Conservation (phyloP, 2,329 filamentous ascomycete genomes). For the Neofusicoccum sp. region DNA sequence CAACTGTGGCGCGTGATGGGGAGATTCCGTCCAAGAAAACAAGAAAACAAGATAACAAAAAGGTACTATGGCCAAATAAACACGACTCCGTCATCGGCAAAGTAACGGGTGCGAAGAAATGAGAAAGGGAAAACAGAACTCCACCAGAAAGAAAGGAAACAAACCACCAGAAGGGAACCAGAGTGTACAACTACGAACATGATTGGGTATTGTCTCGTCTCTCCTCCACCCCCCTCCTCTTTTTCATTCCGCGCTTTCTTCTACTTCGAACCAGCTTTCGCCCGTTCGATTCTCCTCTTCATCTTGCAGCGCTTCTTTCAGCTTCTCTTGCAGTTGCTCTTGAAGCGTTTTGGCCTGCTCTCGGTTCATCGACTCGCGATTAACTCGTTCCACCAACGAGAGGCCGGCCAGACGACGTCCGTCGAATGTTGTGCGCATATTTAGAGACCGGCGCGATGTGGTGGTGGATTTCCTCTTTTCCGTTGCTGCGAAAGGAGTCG, state of each 20-base stretch:
- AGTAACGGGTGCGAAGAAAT: slow-evolving; percentile 8
- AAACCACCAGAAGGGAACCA: slow-evolving; percentile 1
- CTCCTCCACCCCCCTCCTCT: slow-evolving; percentile 2
- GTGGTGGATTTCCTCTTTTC: slow-evolving; percentile 15
- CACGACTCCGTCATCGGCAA: slow-evolving; percentile 16
- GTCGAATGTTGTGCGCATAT: slow-evolving; percentile 18
- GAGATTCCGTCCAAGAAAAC: slow-evolving; percentile 3
- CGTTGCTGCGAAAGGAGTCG: neutral
- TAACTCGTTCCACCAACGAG: slow-evolving; percentile 14
- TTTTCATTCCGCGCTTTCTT: slow-evolving; percentile 10
- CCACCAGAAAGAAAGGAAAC: slow-evolving; percentile 2
- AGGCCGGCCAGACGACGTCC: slow-evolving; percentile 17
- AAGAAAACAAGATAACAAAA: neutral
- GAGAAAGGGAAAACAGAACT: neutral
- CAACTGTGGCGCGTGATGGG: slow-evolving; percentile 6
- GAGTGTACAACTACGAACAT: neutral
- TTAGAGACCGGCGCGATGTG: slow-evolving; percentile 19
- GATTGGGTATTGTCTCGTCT: slow-evolving; percentile 17
- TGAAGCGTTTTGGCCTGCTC: slow-evolving; percentile 2
- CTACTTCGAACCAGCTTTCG: slow-evolving; percentile 16
- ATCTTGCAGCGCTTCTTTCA: neutral
- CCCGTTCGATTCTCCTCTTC: slow-evolving; percentile 12
- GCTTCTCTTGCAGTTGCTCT: slow-evolving; percentile 2
- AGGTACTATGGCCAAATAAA: slow-evolving; percentile 17
- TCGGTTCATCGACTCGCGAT: slow-evolving; percentile 8